Base-by-base conservation (phyloP, 2,329 filamentous ascomycete genomes). In the Cladorrhinum sp. region DNA sequence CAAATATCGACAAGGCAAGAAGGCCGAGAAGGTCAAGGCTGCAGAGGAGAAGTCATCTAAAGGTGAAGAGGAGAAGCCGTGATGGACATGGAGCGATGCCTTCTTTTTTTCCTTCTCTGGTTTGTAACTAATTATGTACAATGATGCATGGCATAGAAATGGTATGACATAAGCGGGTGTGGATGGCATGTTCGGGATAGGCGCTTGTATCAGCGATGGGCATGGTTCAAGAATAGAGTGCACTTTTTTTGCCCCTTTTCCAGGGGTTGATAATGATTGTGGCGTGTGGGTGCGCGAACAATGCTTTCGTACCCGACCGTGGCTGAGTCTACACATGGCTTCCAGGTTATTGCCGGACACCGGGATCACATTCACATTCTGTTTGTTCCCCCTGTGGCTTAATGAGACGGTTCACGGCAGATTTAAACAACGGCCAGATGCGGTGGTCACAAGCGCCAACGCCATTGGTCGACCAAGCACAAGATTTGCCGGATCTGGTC, bases 1-100 rank as follows among this genome's bases (percentile, higher is more conserved):
- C 64, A 92, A 91, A 73, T 89, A 80, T 69, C 77, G 75, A 16
- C 77, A 81, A 67, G 81, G 81, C 9, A 50, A 51, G 2, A 59
- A 58, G 16, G 65, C 62, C 1, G 63, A 64, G 26, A 62, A 64
- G 42, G 48, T 55, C 20, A 53, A 63, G 54, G 58, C 42, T 18
- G 28, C 58, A 1, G 50, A 39, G 48, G n/a, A n/a, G n/a, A 30
- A 56, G 23, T 30, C 36, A 8, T 46, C 36, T 14, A 42, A 46
- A 24, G 53, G 55, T 12, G 21, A 20, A 3, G 50, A 51, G 28
- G 61, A 60, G 52, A 61, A 58, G 55, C 16, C 57, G 16, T 65
- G 61, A 63, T 46, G 6, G 24, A 5, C 18, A 9, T 49, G 14
- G 16, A 14, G 33, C 12, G 33, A 12, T 36, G 33, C 7, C 14